Base-by-base conservation (phyloP, 1,139 yeast genomes). In the Debaryomyces sp. region DNA sequence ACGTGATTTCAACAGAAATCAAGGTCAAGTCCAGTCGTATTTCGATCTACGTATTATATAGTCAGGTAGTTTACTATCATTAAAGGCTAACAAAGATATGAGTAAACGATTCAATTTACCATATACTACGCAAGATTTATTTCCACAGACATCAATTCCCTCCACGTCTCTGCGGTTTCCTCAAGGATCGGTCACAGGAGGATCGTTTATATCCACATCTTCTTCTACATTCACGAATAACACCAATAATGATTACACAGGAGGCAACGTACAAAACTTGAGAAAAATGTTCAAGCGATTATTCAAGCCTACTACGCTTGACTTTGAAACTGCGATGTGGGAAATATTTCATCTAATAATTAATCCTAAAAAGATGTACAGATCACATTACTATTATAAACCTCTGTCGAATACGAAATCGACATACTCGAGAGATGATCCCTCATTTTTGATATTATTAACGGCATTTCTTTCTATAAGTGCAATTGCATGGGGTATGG, bases 261-360 rank as follows among this genome's bases (percentile, higher is more conserved):
- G 50, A 45, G 48, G 21, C 10, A 44, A 38, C 24, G 32, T 62
- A 22, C 55, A 57, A 39, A 57, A 55, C 39, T 34, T 65, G 18
- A 62, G 62, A 51, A 63, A 59, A 41, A 72, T 75, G 75, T 49
- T 66, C 39, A 64, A 66, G 47, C 60, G 81, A 41, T 54, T 89
- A 41, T 74, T 87, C 58, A 83, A 85, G 56, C 95, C 96, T 4
- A 87, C 85, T 9, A 86, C 96, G 0, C 74, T 91, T 46, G 97
- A 91, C 68, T 89, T 90, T 60, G 97, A 91, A 65, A 88, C 96
- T 1, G 96, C 97, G 15, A 78, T 85, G 52, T 91, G 97, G 96
- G 97, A 91, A 64, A 85, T 90, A 66, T 74, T 87, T 56, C 81
- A 89, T 59, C 70, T 91, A 48, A 75, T 91, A 22, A 71, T 84